Conservation (phyloP, 306 rosid genomes). For the Acacia acuminata region DNA sequence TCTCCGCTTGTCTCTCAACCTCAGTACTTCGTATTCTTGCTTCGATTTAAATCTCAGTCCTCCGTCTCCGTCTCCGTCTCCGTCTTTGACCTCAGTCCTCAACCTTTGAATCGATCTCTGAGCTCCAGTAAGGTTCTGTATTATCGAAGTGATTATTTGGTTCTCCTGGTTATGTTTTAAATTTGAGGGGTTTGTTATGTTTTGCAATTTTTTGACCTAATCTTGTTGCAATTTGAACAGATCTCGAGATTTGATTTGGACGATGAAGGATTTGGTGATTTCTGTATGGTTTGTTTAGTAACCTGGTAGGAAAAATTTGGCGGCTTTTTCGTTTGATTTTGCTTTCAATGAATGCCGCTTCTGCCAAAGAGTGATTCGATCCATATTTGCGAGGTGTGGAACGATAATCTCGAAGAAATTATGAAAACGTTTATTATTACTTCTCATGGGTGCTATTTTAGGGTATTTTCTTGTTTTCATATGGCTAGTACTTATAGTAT, state of each 20-base stretch:
- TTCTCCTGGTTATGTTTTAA: not conserved
- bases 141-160: not conserved
- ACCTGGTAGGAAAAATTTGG: not conserved
- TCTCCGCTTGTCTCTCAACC: no score
- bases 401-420: conserved; percentile 41
- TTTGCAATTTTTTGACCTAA: not conserved
- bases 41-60: no score
- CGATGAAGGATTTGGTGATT: not conserved
- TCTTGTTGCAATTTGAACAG: conserved; percentile 3
- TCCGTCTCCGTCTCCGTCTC: no score
- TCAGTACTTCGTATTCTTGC: no score
- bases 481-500: no score
- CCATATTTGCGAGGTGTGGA: conserved; percentile 60
- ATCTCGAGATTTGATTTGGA: conserved; percentile 11
- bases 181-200: not conserved
- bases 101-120: no score
- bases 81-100: no score
- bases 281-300: not conserved
- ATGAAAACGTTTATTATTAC: conserved; percentile 23
- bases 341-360: conserved; percentile 37
- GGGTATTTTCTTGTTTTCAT: not conserved
- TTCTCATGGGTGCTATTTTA: not conserved
- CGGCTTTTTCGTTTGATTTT: not conserved
- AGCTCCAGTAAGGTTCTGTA: not conserved
- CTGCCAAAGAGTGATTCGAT: conserved; percentile 43